Percentiles rank a stretch among this genome's conserved stretches.
Evolutionary conservation across 305 asterid species (phyloP).

Genomic region (Plantago lanceolata): DNA sequence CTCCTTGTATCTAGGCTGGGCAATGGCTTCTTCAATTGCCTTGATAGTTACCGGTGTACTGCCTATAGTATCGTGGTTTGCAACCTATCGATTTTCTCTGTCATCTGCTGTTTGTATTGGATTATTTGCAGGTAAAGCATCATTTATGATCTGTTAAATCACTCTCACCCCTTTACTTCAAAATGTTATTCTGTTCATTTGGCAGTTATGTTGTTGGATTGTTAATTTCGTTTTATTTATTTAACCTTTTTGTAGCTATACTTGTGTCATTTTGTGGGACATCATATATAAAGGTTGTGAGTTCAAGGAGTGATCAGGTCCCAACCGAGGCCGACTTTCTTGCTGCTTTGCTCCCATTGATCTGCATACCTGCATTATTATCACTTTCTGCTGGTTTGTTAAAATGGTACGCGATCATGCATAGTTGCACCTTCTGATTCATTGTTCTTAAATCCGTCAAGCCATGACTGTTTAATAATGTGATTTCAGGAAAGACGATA

Average conservation of each 20-base stretch:
- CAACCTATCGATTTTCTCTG: conserved; percentile 86
- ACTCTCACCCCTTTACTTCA: conserved; percentile 11
- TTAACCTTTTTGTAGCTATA: conserved; percentile 44
- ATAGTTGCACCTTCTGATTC: conserved; percentile 19
- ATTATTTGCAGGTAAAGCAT: conserved; percentile 66
- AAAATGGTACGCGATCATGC: conserved; percentile 69
- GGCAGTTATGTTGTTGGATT: conserved; percentile 19
- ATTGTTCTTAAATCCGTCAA: conserved; percentile 2
- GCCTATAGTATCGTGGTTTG: conserved; percentile 96
- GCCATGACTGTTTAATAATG: conserved; percentile 9
- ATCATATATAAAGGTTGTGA: conserved; percentile 76
- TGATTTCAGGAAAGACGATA: conserved; percentile 91
- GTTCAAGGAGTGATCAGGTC: conserved; percentile 69
- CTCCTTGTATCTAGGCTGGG: conserved; percentile 90
- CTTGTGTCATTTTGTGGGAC: conserved; percentile 89
- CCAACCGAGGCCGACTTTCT: conserved; percentile 88
- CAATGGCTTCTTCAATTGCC: conserved; percentile 88
- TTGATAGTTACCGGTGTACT: conserved; percentile 77
- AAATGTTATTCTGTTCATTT: conserved; percentile 5
- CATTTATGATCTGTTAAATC: conserved; percentile 13
- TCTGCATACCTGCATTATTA: conserved; percentile 87
- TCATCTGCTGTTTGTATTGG: conserved; percentile 91
- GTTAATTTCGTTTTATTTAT: conserved; percentile 27
- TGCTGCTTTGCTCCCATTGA: conserved; percentile 91
- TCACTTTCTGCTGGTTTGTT: conserved; percentile 82